Conservation (phyloP, 768 basidiomycete species). For the Ramaria sp. region DNA sequence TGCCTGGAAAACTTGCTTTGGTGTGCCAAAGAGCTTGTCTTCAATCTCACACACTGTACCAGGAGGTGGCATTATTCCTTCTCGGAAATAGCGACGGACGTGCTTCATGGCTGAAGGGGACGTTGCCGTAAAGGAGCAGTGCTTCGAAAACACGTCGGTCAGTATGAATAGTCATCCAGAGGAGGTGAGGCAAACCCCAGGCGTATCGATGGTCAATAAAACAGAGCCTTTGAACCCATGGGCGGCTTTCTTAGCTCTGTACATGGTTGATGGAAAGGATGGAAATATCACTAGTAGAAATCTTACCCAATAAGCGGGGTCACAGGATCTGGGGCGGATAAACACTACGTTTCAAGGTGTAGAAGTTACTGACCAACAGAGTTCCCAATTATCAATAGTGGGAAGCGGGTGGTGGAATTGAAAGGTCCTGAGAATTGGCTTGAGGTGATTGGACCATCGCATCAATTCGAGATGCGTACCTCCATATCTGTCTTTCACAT, state of each 20-base stretch:
- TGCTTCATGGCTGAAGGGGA: conserved; percentile 15
- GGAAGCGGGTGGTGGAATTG: conserved; percentile 27
- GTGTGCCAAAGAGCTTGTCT: conserved; percentile 8
- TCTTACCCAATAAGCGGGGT: background rate
- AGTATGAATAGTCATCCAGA: background rate
- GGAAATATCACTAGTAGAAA: background rate
- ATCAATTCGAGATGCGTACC: conserved; percentile 5
- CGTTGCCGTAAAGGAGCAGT: conserved; percentile 12
- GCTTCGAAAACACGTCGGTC: conserved; percentile 2
- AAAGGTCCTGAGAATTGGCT: conserved; percentile 22
- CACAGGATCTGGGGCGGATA: background rate
- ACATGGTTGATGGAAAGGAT: background rate
- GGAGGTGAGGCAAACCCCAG: conserved; percentile 1
- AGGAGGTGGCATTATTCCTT: conserved; percentile 14
- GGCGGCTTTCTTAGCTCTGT: conserved; percentile 7
- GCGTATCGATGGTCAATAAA: conserved; percentile 6
- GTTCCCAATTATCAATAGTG: conserved; percentile 31
- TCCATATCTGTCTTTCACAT: background rate
- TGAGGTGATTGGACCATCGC: background rate
- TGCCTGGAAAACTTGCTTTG: background rate
- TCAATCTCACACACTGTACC: conserved; percentile 17
- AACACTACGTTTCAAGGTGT: background rate
- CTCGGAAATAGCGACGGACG: conserved; percentile 18
- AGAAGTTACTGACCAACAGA: conserved; percentile 17
- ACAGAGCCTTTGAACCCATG: conserved; percentile 6